Evolutionary conservation across 345 rosid genomes (phyloP).

Genomic region (Eucalyptus regnans): DNA sequence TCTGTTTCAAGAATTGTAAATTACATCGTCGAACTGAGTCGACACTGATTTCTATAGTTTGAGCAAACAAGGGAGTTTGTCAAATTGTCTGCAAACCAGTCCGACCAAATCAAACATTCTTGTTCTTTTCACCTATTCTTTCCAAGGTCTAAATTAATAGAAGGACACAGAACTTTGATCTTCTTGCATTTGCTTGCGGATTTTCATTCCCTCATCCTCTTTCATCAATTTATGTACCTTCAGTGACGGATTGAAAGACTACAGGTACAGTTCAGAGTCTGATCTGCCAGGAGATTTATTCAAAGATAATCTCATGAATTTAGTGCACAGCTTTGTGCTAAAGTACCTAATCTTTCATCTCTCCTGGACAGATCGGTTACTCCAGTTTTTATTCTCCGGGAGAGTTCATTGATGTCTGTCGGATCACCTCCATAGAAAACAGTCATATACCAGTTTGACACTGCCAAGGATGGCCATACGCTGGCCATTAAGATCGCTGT

Average conservation of each 20-base stretch:
- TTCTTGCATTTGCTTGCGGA: background rate
- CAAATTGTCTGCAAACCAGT: background rate
- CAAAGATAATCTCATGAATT: background rate
- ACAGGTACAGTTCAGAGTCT: background rate
- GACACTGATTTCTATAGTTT: background rate
- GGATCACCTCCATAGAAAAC: constrained; percentile 56
- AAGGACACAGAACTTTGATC: background rate
- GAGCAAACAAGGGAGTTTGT: background rate
- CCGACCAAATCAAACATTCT: background rate
- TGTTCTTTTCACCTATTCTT: background rate
- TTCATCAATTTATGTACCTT: background rate
- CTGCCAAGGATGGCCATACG: constrained; percentile 60
- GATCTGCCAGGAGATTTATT: background rate
- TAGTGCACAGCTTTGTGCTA: background rate
- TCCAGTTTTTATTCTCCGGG: constrained; percentile 66
- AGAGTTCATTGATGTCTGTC: constrained; percentile 69
- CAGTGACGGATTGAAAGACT: background rate
- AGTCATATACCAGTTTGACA: constrained; percentile 50
- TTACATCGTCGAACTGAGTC: background rate
- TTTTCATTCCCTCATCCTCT: background rate
- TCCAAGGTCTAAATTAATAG: background rate
- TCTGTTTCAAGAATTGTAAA: background rate
- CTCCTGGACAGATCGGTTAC: constrained; percentile 52
- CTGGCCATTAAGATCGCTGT: constrained; percentile 30
- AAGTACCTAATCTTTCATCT: background rate